Conservation (phyloP, 257 asterid genomes). For the Forsythia viridissima region DNA sequence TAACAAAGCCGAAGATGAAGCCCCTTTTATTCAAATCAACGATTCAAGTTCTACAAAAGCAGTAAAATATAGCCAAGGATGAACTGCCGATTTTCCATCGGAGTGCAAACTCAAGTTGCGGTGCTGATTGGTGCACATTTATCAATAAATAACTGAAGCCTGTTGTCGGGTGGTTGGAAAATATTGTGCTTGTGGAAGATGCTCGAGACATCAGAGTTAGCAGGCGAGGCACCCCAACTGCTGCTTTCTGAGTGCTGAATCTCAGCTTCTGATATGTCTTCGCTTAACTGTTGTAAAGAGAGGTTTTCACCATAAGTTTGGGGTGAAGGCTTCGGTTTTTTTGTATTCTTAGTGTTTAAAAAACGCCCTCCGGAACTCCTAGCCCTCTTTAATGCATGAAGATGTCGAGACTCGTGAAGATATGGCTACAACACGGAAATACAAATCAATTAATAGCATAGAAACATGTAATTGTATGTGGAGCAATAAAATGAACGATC, state of each 20-base stretch:
- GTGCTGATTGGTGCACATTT: slow-evolving; percentile 36
- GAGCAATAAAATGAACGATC: background rate
- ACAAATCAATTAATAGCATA: background rate
- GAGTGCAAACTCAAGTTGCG: slow-evolving; percentile 29
- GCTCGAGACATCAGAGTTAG: slow-evolving; percentile 57
- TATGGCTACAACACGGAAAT: slow-evolving; percentile 46
- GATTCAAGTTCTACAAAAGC: slow-evolving; percentile 1
- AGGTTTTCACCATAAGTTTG: slow-evolving; percentile 17
- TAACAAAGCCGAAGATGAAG: slow-evolving; percentile 13
- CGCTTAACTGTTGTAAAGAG: slow-evolving; percentile 8
- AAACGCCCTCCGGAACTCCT: slow-evolving; percentile 75
- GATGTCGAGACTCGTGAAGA: slow-evolving; percentile 73
- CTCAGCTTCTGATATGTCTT: slow-evolving; percentile 18
- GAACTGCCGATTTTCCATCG: slow-evolving; percentile 63
- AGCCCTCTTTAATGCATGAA: slow-evolving; percentile 64
- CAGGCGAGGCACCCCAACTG: slow-evolving; percentile 55
- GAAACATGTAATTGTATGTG: background rate
- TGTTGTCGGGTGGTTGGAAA: slow-evolving; percentile 40
- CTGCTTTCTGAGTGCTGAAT: slow-evolving; percentile 37
- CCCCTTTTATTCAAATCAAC: slow-evolving; percentile 23
- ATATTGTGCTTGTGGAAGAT: slow-evolving; percentile 50
- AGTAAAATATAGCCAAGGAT: slow-evolving; percentile 80
- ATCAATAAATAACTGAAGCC: slow-evolving; percentile 43
- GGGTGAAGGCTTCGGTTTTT: slow-evolving; percentile 31
- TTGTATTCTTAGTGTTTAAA: slow-evolving; percentile 45